Percentiles rank a stretch among this genome's conserved stretches.
phyloP scores from a whole-genome alignment of 2,329 filamentous ascomycete species.

The Colletotrichum incanum region DNA sequence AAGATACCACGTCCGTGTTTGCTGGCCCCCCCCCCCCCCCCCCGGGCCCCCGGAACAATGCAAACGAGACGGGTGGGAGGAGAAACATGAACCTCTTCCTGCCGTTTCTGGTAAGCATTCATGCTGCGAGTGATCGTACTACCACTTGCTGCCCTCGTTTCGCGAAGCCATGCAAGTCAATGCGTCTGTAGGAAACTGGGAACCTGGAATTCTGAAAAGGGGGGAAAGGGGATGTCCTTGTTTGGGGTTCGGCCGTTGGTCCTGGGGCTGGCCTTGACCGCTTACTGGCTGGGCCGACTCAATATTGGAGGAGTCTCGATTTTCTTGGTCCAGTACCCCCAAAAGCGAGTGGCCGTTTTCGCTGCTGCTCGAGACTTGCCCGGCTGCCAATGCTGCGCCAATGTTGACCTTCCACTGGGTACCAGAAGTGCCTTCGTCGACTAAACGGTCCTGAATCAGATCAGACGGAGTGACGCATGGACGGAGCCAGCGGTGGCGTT shows the following conservation, averaged over 20 bases:
- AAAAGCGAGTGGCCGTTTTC: neutral
- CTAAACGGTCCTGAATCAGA: neutral
- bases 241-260: neutral
- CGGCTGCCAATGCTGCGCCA: neutral
- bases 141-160: conserved; percentile 27
- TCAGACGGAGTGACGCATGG: neutral
- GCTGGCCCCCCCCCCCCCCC: too few species aligned
- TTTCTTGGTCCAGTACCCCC: neutral
- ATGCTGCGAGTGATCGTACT: neutral
- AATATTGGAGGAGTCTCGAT: neutral
- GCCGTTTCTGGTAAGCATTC: neutral
- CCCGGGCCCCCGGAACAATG: neutral
- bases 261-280: neutral
- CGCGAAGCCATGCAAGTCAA: neutral
- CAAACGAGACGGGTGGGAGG: neutral
- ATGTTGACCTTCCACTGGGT: neutral
- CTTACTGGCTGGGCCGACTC: neutral
- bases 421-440: neutral
- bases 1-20: too few species aligned
- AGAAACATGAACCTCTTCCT: neutral
- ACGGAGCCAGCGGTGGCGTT: neutral
- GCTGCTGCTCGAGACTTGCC: neutral
- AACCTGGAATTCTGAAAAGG: neutral
- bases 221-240: neutral
- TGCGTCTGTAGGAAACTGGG: neutral